Base-by-base conservation (phyloP, 2,329 filamentous ascomycete species). In the Aspergillus fructus region DNA sequence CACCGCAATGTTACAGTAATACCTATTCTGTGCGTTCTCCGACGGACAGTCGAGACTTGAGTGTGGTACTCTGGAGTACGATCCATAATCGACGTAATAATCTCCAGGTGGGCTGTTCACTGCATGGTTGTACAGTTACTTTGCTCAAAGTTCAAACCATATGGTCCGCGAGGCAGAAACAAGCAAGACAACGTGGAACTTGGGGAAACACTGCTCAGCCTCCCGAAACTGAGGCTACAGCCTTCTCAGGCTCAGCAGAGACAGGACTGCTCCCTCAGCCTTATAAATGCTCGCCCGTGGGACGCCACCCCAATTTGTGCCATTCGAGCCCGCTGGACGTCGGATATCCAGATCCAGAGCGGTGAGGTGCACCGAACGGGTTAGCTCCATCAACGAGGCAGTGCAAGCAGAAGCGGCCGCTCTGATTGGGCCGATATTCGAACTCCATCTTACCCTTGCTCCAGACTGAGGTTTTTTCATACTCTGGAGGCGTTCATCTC, bases 361-460 rank as follows among this genome's bases (percentile, higher is more conserved):
- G 63, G 63, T 65, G 63, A 64, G 59, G 6, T 42, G 47, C 21
- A 43, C 63, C 61, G 63, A 54, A 55, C 52, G 50, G 55, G 49
- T 59, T 61, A 58, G 60, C 47, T 39, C 43, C 61, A 59, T 53
- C 57, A 64, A 56, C 60, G 63, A 64, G 63, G 63, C 63, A 65
- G 63, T 65, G 62, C 63, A 64, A 59, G 50, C 41, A 58, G 55
- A 52, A 49, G 50, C 50, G 39, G 17, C 42, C 19, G 23, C 17
- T 48, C 53, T 60, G 40, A 56, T 61, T 50, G 53, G 45, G 15
- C 34, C 33, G 33, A 48, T 15, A 23, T 34, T 49, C 9, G 30
- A 37, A 24, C 39, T 49, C 53, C 46, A 48, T 53, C 19, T n/a
- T 27, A 33, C 41, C 49, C 50, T 45, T 42, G 24, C 24, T 54